Evolutionary conservation across 2,329 filamentous ascomycete genomes (phyloP), one percentile per base, ranked within the genome.

Genomic region (Monilinia aucupariae): DNA sequence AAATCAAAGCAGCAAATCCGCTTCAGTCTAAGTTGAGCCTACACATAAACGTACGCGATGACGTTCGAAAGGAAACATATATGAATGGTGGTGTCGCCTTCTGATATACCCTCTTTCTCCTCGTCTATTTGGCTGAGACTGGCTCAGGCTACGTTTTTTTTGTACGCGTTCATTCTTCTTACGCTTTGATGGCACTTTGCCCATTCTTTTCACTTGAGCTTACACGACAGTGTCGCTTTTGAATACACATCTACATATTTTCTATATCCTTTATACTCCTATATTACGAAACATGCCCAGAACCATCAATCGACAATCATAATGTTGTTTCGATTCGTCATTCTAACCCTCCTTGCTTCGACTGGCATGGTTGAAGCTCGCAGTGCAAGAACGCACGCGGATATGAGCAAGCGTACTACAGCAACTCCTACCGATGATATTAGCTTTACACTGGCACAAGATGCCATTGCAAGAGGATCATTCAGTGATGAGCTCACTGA

Each of bases 381-480:
- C 17, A 52, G 8, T 37, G 39, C n/a, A 45, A 50, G 27, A n/a
- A 51, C 59, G 61, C 64, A 63, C 34, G 15, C 61, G 1, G 39
- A 65, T n/a, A 25, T 51, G 10, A 51, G 55, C 32, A 32, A 48
- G 22, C 64, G 49, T 13, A 49, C 51, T 13, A 58, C 45, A 10
- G 39, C 37, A 27, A 51, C 53, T 10, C 56, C 32, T 27, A 27
- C 15, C 47, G 50, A 58, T 27, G 32, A 27, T 30, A 53, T 47
- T 10, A 60, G 56, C 37, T 59, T 69, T 17, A 49, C 47, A 9
- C 32, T 66, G 32, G 48, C 59, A 41, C 37, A 50, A 39, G 22
- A 55, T 34, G 65, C 62, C 32, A 64, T 70, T 50, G 64, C 68
- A 52, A 64, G 45, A 9, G 68, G 67, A 43, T 70, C 69, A 6